A percentile compares a stretch with the other conserved stretches of the same genome.
These are phyloP conservation scores for Laburnicola sp. DNA, from an alignment of 2,329 filamentous ascomycete species.

Conservation along the genomic window DNA sequence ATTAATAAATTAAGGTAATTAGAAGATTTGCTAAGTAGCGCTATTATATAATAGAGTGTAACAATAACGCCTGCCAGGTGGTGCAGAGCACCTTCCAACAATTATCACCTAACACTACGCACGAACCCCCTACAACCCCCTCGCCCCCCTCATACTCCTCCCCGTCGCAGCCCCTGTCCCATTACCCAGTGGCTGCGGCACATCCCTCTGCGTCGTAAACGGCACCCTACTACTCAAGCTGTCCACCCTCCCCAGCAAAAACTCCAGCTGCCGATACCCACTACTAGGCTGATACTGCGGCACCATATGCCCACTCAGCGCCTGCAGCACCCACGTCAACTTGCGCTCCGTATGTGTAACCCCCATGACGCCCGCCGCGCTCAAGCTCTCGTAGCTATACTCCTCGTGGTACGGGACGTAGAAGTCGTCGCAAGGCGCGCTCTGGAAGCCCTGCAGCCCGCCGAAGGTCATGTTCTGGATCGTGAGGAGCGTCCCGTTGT, in stretches of 20 bases:
- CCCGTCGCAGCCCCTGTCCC: neutral
- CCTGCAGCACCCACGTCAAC: slow-evolving; percentile 69
- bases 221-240: slow-evolving; percentile 50
- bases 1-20: too few species aligned
- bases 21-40: too few species aligned
- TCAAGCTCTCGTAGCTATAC: slow-evolving; percentile 52
- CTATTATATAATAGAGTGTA: too few species aligned
- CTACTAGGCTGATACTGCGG: slow-evolving; percentile 69
- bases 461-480: slow-evolving; percentile 85
- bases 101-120: too few species aligned
- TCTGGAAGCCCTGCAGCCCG: slow-evolving; percentile 70
- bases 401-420: slow-evolving; percentile 67
- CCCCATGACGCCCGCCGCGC: slow-evolving; percentile 69
- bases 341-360: slow-evolving; percentile 73
- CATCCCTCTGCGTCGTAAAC: slow-evolving; percentile 31
- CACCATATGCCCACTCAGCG: slow-evolving; percentile 68
- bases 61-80: too few species aligned
- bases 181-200: slow-evolving; percentile 14
- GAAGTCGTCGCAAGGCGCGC: slow-evolving; percentile 62
- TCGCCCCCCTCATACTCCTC: neutral
- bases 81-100: too few species aligned
- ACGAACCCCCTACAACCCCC: too few species aligned
- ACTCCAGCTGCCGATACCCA: slow-evolving; percentile 73
- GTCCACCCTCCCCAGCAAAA: slow-evolving; percentile 70
- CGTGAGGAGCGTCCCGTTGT: slow-evolving; percentile 69